Conservation (phyloP, 495 filamentous ascomycete genomes). For the Aspergillus funiculosus region DNA sequence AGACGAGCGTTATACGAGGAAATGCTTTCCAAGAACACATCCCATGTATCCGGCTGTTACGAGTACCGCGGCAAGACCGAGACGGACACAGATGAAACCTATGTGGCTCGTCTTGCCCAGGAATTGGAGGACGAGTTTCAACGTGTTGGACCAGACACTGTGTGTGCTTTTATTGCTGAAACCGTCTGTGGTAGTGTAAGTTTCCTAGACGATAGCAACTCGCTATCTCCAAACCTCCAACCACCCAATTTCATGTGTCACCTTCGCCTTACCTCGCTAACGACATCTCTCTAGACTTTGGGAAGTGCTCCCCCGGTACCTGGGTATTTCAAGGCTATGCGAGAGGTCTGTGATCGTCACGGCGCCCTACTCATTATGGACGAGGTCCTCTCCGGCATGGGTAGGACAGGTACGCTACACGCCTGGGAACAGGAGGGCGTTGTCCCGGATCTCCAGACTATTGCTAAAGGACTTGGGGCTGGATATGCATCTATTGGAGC, state of each 20-base stretch:
- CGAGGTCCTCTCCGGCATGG: slow-evolving; percentile 72
- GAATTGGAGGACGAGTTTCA: slow-evolving; percentile 71
- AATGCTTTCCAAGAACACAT: slow-evolving; percentile 52
- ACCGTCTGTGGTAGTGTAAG: slow-evolving; percentile 50
- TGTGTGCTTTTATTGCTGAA: slow-evolving; percentile 69
- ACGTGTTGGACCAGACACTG: slow-evolving; percentile 57
- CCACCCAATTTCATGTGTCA: too few species aligned
- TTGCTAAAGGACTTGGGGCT: slow-evolving; percentile 58
- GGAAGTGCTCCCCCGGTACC: slow-evolving; percentile 54
- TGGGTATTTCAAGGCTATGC: slow-evolving; percentile 56
- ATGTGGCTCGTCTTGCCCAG: slow-evolving; percentile 49
- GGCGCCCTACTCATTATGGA: slow-evolving; percentile 60
- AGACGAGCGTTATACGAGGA: slow-evolving; percentile 57
- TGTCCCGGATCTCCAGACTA: slow-evolving; percentile 54
- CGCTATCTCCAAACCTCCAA: too few species aligned
- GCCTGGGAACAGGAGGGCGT: slow-evolving; percentile 58
- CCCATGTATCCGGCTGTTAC: slow-evolving; percentile 60
- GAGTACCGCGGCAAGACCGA: slow-evolving; percentile 47
- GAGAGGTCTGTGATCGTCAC: slow-evolving; percentile 52
- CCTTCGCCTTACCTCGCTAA: neutral
- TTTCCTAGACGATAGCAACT: too few species aligned
- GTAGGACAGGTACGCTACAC: slow-evolving; percentile 55
- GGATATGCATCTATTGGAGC: slow-evolving; percentile 55
- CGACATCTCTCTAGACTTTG: slow-evolving; percentile 24
- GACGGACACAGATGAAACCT: slow-evolving; percentile 31